Conservation (phyloP, 257 asterid genomes). For the Nyctanthes arbortristis region DNA sequence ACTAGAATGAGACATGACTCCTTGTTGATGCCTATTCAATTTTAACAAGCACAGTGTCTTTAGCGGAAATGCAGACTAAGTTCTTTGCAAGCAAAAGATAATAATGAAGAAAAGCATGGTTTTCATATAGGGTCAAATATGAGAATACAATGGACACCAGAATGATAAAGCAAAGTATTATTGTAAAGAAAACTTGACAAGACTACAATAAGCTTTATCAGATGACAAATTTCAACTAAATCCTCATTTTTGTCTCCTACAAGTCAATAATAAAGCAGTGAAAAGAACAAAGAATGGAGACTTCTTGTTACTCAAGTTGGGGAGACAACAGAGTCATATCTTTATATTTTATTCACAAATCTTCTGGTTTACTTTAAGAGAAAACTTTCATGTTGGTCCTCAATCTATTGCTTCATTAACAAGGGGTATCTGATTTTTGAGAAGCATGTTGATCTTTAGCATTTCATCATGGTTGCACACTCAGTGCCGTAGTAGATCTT, state of each 20-base stretch:
- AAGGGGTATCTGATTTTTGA: too few species aligned
- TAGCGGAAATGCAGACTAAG: slow-evolving; percentile 13
- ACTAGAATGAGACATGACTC: too few species aligned
- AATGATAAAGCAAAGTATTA: slow-evolving; percentile 14
- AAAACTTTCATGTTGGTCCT: background rate
- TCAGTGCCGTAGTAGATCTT: too few species aligned
- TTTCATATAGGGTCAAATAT: slow-evolving; percentile 23
- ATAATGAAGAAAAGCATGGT: slow-evolving; percentile 17
- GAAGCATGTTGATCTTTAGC: too few species aligned
- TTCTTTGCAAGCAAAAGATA: slow-evolving; percentile 25
- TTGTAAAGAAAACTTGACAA: slow-evolving; percentile 29
- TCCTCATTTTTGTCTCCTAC: slow-evolving; percentile 26
- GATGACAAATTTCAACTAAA: slow-evolving; percentile 19
- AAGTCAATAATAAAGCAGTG: slow-evolving; percentile 30
- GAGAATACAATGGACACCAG: slow-evolving; percentile 38
- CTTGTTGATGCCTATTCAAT: too few species aligned
- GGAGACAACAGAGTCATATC: too few species aligned
- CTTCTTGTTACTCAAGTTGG: slow-evolving; percentile 31
- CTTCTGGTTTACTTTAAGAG: background rate
- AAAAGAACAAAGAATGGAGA: slow-evolving; percentile 32
- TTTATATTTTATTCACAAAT: background rate
- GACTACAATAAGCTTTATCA: slow-evolving; percentile 46
- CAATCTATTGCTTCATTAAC: too few species aligned
- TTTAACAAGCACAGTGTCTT: too few species aligned
- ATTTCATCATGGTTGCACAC: too few species aligned